Base-by-base conservation (phyloP, 441 rosid species). In the Raphanus hybrid region DNA sequence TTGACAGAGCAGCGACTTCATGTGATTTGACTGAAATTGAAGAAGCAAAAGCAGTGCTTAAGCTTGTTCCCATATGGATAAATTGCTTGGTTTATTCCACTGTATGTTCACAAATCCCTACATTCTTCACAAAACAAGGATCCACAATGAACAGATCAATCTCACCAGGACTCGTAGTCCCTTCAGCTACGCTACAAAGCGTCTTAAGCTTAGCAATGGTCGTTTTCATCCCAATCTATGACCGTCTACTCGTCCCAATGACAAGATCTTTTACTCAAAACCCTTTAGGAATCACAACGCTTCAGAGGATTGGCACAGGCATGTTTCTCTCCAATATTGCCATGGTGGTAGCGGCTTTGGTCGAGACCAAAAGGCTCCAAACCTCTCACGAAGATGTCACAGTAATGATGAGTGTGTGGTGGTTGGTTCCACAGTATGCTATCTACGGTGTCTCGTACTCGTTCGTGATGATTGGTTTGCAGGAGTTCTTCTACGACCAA, bases 281-380 rank as follows among this genome's bases (percentile, higher is more conserved):
- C 61, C 29, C 61, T 57, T 57, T 57, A 57, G 61, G 61, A 57
- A 57, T 57, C n/a, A 57, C 61, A 18, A 57, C 29, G 29, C 61
- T 57, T 57, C 61, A 57, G 12, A 57, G 61, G 61, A 57, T 57
- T 57, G 61, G 61, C 61, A 9, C 29, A 8, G 12, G 61, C 61
- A 57, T 57, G 61, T 57, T 57, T 57, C 61, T 57, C 27, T 57
- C 61, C 12, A 18, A 18, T 20, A 8, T 57, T 57, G 29, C 61
- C 12, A 57, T 57, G 61, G 61, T 18, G 29, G 61, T 57, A 1
- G 61, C 61, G n/a, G 61, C 61, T 20, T 57, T 57, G 6, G 61
- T 57, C 61, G 61, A 57, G 61, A 57, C 61, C 61, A 57, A 57
- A 57, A 57, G 61, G 61, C 61, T 57, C 61, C 61, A 18, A 20